These are phyloP conservation scores for Saccharomycopsis synnaedendra DNA, from an alignment of 805 yeast species.

Conservation along the genomic window DNA sequence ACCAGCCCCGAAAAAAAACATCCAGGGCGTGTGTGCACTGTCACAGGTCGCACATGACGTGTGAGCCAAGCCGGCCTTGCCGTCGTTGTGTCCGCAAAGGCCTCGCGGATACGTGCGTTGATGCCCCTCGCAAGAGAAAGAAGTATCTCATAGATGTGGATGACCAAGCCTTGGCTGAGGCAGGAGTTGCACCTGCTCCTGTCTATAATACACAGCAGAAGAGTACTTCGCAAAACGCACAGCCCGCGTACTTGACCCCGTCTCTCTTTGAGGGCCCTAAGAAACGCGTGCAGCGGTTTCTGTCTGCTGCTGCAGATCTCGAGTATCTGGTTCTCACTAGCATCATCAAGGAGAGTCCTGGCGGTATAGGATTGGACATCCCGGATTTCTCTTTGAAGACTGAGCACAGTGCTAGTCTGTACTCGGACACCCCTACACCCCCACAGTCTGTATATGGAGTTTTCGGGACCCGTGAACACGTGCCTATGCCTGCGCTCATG, in stretches of 20 bases:
- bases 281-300: constrained; percentile 29
- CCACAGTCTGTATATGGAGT: not conserved
- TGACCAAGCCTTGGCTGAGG: constrained; percentile 16
- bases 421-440: constrained; percentile 10
- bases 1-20: constrained; percentile 39
- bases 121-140: constrained; percentile 80
- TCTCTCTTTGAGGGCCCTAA: not conserved
- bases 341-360: constrained; percentile 37
- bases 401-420: not conserved
- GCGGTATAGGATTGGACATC: not conserved
- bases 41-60: constrained; percentile 83
- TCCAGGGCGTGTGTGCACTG: constrained; percentile 86
- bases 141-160: constrained; percentile 66
- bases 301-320: constrained; percentile 61
- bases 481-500: not conserved
- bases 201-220: not conserved
- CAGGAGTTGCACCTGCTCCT: not conserved
- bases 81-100: constrained; percentile 65
- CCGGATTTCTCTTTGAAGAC: not conserved
- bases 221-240: not conserved
- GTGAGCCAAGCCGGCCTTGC: constrained; percentile 79
- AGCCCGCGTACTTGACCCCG: not conserved
- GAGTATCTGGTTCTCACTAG: constrained; percentile 62
- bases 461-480: too few species aligned
- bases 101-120: constrained; percentile 58